Evolutionary conservation across 805 yeast species (phyloP).

Genomic region (Kluyveromyces lactis): DNA sequence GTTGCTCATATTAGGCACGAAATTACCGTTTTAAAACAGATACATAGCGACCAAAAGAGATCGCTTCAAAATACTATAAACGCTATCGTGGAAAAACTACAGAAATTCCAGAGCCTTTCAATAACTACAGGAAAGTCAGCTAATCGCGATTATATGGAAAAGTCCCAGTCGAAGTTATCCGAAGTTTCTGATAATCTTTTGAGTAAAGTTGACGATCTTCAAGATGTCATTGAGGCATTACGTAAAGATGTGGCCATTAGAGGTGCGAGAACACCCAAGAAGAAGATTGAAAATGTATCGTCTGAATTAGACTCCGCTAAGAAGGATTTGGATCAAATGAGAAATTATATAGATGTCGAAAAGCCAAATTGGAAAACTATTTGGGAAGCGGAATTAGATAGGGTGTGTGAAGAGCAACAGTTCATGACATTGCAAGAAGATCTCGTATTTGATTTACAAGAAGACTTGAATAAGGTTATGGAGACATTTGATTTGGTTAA

Average conservation of each 20-base stretch:
- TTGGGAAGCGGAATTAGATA: constrained; percentile 87
- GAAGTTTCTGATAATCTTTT: constrained; percentile 67
- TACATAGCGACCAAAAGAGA: constrained; percentile 39
- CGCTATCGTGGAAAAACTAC: constrained; percentile 37
- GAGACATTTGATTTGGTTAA: constrained; percentile 80
- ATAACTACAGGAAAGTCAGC: constrained; percentile 29
- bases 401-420: constrained; percentile 90
- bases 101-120: constrained; percentile 43
- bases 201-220: constrained; percentile 80
- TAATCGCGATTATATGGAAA: constrained; percentile 57
- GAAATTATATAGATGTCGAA: constrained; percentile 56
- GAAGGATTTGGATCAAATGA: constrained; percentile 42
- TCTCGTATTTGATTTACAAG: constrained; percentile 65
- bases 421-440: constrained; percentile 87
- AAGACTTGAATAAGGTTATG: constrained; percentile 69
- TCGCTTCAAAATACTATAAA: constrained; percentile 36
- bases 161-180: constrained; percentile 64
- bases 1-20: constrained; percentile 47
- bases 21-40: constrained; percentile 48
- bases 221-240: constrained; percentile 82
- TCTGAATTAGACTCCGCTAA: constrained; percentile 59
- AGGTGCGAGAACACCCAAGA: constrained; percentile 72
- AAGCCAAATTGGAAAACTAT: constrained; percentile 81
- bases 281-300: constrained; percentile 58
- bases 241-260: constrained; percentile 87